Evolutionary conservation across 2,329 filamentous ascomycete genomes (phyloP).

Genomic region (Alternaria viburni): DNA sequence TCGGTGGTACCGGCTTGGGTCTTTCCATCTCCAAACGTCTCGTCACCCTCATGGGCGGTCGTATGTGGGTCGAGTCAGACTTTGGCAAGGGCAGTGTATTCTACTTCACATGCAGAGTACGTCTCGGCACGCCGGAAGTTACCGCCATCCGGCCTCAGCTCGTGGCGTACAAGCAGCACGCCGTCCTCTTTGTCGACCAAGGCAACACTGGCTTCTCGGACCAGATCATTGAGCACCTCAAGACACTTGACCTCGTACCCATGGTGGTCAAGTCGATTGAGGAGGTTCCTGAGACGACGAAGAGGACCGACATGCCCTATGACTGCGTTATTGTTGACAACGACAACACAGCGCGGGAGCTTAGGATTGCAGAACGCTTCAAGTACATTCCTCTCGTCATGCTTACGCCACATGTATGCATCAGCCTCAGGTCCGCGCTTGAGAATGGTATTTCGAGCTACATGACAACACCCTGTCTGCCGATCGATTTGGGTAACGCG

Average conservation of each 20-base stretch:
- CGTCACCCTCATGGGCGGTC: slow-evolving; percentile 94
- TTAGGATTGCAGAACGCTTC: slow-evolving; percentile 90
- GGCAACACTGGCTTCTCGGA: slow-evolving; percentile 77
- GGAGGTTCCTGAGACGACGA: slow-evolving; percentile 65
- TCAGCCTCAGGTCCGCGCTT: slow-evolving; percentile 89
- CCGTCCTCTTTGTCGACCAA: slow-evolving; percentile 94
- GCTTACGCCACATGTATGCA: slow-evolving; percentile 84
- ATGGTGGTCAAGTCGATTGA: slow-evolving; percentile 80
- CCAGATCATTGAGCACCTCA: slow-evolving; percentile 80
- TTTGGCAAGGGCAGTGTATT: slow-evolving; percentile 92
- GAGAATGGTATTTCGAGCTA: slow-evolving; percentile 98
- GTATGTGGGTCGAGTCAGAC: slow-evolving; percentile 93
- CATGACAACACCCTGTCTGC: slow-evolving; percentile 95
- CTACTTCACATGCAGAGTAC: slow-evolving; percentile 94
- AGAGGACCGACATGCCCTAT: slow-evolving; percentile 66
- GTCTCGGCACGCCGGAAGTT: slow-evolving; percentile 80
- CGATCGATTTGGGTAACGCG: slow-evolving; percentile 93
- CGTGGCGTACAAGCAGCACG: slow-evolving; percentile 87
- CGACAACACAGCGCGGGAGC: slow-evolving; percentile 82
- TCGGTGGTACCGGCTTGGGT: slow-evolving; percentile 91
- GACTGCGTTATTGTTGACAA: slow-evolving; percentile 97
- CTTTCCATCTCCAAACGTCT: slow-evolving; percentile 94
- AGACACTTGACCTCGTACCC: slow-evolving; percentile 78
- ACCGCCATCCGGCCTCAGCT: slow-evolving; percentile 81
- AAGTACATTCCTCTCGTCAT: slow-evolving; percentile 97